Percentiles rank a stretch among this genome's conserved stretches.
Evolutionary conservation across 208 protist species (phyloP).

Genomic region (Trypanosomatidae sp.): DNA sequence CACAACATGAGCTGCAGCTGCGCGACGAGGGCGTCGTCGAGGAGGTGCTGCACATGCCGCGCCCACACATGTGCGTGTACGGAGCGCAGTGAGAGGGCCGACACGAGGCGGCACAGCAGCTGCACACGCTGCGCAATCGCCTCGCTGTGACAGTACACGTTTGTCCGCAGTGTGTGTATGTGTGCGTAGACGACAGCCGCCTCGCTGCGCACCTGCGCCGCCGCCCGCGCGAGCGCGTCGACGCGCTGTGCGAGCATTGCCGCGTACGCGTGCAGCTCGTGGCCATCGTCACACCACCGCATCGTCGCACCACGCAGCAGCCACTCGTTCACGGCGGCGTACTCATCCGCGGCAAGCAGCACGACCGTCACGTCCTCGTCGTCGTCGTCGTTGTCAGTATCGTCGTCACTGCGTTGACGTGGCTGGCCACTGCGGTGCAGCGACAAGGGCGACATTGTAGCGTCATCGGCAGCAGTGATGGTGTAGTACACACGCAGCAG

Average conservation of each 20-base stretch:
- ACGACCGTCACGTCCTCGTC: conserved; percentile 66
- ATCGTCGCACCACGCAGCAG: conserved; percentile 40
- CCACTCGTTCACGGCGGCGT: conserved; percentile 40
- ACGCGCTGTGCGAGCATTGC: conserved; percentile 46
- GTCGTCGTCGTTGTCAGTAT: too few relatives aligned
- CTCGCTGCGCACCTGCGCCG: conserved; percentile 43
- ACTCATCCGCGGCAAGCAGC: conserved; percentile 63
- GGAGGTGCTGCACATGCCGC: conserved; percentile 42
- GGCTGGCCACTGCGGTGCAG: too few relatives aligned
- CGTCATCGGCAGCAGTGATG: too few relatives aligned
- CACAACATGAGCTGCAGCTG: conserved; percentile 60
- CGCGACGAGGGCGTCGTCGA: conserved; percentile 44
- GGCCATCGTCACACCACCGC: conserved; percentile 56
- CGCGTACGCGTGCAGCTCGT: conserved; percentile 25
- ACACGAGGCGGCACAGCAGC: conserved; percentile 38
- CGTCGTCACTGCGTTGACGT: too few relatives aligned
- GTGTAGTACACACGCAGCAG: conserved; percentile 60
- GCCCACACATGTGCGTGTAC: conserved; percentile 56
- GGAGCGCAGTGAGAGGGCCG: conserved; percentile 33
- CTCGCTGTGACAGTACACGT: conserved; percentile 38
- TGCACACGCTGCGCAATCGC: conserved; percentile 37
- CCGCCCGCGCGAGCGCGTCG: conserved; percentile 29
- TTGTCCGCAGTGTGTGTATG: conserved; percentile 22
- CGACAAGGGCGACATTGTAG: too few relatives aligned
- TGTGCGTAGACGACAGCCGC: conserved; percentile 33